phyloP scores from a whole-genome alignment of 2,329 filamentous ascomycete genomes.

The Penicillium hesseltinei region DNA sequence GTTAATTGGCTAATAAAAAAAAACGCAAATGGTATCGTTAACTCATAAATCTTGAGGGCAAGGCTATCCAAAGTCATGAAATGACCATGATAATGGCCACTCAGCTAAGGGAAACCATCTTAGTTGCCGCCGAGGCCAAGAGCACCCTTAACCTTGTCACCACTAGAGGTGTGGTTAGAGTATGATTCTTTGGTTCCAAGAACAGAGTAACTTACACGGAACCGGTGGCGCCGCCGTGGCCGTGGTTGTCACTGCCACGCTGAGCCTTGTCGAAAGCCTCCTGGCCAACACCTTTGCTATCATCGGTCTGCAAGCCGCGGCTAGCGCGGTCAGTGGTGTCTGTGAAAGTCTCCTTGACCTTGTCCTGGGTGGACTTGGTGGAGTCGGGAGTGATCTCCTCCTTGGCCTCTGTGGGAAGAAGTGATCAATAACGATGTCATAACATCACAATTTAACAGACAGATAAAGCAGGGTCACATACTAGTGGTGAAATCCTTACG shows the following conservation, averaged over 20 bases:
- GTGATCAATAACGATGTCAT: background rate
- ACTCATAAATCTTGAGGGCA: slow-evolving; percentile 24
- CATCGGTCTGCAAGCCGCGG: slow-evolving; percentile 53
- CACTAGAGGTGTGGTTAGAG: slow-evolving; percentile 27
- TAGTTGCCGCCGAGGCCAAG: slow-evolving; percentile 39
- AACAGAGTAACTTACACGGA: slow-evolving; percentile 38
- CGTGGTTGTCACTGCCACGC: slow-evolving; percentile 45
- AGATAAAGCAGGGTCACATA: slow-evolving; percentile 26
- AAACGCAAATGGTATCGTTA: slow-evolving; percentile 28
- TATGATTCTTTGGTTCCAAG: background rate
- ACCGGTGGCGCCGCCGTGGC: slow-evolving; percentile 38
- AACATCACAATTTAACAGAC: background rate
- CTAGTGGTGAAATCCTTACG: slow-evolving; percentile 61
- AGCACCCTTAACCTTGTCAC: slow-evolving; percentile 46
- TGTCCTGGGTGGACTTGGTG: slow-evolving; percentile 60
- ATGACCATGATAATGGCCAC: slow-evolving; percentile 1
- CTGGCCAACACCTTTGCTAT: slow-evolving; percentile 56
- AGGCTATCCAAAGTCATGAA: background rate
- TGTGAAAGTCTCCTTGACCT: slow-evolving; percentile 57
- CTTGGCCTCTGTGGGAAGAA: slow-evolving; percentile 45
- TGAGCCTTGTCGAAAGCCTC: slow-evolving; percentile 51
- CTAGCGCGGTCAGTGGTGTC: slow-evolving; percentile 55
- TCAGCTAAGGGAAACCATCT: background rate
- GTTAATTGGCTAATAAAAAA: background rate
- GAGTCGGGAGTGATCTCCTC: slow-evolving; percentile 60